A percentile compares a stretch with the other conserved stretches of the same genome.
phyloP scores from a whole-genome alignment of 371 early-diverging fungal species.

The Apophysomyces sp. region DNA sequence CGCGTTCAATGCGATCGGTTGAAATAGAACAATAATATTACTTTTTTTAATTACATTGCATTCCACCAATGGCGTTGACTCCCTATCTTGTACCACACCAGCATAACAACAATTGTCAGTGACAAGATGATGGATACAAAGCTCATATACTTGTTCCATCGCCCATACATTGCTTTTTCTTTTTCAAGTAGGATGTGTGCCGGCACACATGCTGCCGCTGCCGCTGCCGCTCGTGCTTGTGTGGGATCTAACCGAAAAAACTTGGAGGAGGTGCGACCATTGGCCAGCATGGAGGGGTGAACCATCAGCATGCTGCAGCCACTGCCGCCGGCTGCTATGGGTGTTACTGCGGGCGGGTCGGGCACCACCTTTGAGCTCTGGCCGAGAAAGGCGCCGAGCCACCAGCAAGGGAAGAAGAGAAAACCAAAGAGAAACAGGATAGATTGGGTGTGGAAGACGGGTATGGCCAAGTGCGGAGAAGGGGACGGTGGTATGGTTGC shows the following conservation, averaged over 20 bases:
- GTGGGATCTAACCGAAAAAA: constrained; percentile 7
- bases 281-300: constrained; percentile 37
- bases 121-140: constrained; percentile 23
- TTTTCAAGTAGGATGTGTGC: background rate
- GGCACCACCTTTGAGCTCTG: background rate
- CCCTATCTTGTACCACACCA: constrained; percentile 29
- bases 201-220: too few relatives aligned
- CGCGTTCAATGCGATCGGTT: too few relatives aligned
- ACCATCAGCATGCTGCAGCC: constrained; percentile 8
- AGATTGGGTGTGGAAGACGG: constrained; percentile 30
- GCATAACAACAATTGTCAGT: constrained; percentile 11
- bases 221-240: background rate
- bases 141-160: constrained; percentile 33
- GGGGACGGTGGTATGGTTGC: background rate
- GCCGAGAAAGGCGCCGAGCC: constrained; percentile 34
- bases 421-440: constrained; percentile 46
- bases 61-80: constrained; percentile 12
- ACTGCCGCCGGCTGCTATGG: background rate
- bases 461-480: background rate
- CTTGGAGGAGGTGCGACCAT: constrained; percentile 21
- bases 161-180: constrained; percentile 17
- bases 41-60: background rate
- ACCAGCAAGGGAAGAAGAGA: constrained; percentile 47
- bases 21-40: too few relatives aligned
- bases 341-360: background rate